Evolutionary conservation across 495 filamentous ascomycete genomes (phyloP), one percentile per base, ranked within the genome.

Genomic region (Penicillium bialowiezense): DNA sequence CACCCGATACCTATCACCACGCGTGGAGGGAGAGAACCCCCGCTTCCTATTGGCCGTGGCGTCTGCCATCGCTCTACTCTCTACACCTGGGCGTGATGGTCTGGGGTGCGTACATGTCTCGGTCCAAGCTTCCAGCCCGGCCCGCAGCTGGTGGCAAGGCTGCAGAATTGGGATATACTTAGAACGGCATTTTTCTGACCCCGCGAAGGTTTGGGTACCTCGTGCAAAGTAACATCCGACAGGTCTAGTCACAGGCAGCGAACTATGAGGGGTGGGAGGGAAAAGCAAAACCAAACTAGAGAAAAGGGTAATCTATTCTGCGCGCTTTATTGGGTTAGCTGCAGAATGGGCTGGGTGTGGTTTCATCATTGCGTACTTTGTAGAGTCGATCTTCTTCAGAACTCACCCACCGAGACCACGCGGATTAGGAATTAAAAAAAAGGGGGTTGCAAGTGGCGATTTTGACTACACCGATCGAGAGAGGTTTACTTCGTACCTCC

Each of bases 1-100:
- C 60, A 63, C 54, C 57, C 57, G 57, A 63, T 57, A 54, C 51
- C 56, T 58, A 63, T 63, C 54, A 61, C 13, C 40, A 44, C 35
- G 31, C 45, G 37, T 43, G 49, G 48, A 60, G 42, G 37, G 52
- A 60, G n/a, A 14, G 13, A 52, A 21, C 39, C 48, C 7, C 17
- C 20, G 5, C 20, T 13, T 20, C 24, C 60, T 36, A 54, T 42
- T 63, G 60, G 60, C 34, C 44, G 24, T 18, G 33, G 47, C 12
- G 23, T 37, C 31, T 55, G 44, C 38, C 41, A 19, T 51, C 38
- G 40, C 24, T 33, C 6, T 34, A 18, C 20, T 33, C 20, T 35
- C n/a, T 26, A 35, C 31, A 24, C 21, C 41, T 17, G 13, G 40
- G 40, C 37, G 28, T 47, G 23, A 28, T 38, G 34, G 23, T 20